A percentile compares a stretch with the other conserved stretches of the same genome.
Evolutionary conservation across 1,284 basidiomycete genomes (phyloP).

Genomic region (Puccinia triticina): DNA sequence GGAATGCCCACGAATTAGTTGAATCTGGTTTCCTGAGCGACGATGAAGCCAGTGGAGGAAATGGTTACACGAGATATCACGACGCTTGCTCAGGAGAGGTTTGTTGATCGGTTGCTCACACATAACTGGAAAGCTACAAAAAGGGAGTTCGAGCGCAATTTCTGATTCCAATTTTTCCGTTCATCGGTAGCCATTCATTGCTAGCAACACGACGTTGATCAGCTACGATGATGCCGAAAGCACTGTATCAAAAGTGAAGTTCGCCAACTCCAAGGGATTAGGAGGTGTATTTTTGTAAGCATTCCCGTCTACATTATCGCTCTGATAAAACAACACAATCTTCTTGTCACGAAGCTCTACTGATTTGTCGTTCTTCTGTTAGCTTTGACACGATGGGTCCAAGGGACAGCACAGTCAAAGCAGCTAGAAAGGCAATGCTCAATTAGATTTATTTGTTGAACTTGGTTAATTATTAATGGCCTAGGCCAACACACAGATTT

Average conservation of each 20-base stretch:
- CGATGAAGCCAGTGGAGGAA: conserved; percentile 31
- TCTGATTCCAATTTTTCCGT: neutral
- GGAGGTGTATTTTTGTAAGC: conserved; percentile 47
- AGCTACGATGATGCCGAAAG: conserved; percentile 36
- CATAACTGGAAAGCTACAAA: no score
- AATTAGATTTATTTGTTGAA: neutral
- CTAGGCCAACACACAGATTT: no score
- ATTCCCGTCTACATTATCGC: neutral
- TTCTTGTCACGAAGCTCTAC: no score
- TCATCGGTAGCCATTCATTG: conserved; percentile 39
- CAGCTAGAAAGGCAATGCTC: conserved; percentile 12
- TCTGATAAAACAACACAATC: neutral
- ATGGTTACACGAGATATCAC: conserved; percentile 36
- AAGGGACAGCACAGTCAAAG: neutral
- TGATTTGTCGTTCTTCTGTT: neutral
- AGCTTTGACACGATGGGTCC: conserved; percentile 36
- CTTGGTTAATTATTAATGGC: no score
- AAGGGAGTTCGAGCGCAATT: neutral
- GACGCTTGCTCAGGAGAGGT: conserved; percentile 43
- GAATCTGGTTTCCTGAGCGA: conserved; percentile 29
- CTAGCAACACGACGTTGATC: conserved; percentile 40
- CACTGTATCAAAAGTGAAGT: conserved; percentile 27
- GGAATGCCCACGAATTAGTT: conserved; percentile 27
- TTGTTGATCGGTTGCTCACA: neutral
- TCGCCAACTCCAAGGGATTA: neutral